Conservation (phyloP, 2,329 filamentous ascomycete genomes). For the Colletotrichum sansevieriae region DNA sequence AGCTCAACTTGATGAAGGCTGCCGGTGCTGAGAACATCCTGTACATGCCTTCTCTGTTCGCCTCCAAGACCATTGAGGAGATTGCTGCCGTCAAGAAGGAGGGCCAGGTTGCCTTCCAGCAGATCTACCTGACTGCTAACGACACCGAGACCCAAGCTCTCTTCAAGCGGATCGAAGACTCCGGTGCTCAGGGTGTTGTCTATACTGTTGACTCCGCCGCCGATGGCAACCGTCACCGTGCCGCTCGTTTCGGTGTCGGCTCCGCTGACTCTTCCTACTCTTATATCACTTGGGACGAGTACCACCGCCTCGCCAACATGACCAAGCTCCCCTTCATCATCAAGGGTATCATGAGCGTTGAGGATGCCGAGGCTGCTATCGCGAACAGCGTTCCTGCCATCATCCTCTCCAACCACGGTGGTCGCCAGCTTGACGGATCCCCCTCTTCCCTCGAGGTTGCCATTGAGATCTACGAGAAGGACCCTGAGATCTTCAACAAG, state of each 20-base stretch:
- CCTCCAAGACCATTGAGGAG: conserved; percentile 52
- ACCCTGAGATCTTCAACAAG: conserved; percentile 54
- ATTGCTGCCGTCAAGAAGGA: conserved; percentile 53
- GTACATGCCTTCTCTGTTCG: conserved; percentile 60
- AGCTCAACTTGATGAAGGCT: conserved; percentile 63
- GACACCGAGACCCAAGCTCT: conserved; percentile 50
- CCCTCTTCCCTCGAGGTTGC: conserved; percentile 55
- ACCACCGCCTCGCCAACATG: conserved; percentile 51
- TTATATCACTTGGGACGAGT: conserved; percentile 51
- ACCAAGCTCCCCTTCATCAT: conserved; percentile 55
- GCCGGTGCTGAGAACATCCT: conserved; percentile 62
- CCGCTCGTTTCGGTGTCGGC: conserved; percentile 54
- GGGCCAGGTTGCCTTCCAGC: conserved; percentile 55
- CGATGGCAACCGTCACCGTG: conserved; percentile 56
- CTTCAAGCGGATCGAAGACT: conserved; percentile 49
- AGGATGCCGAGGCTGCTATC: conserved; percentile 53
- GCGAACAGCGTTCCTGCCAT: conserved; percentile 52
- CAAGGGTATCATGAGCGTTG: conserved; percentile 55
- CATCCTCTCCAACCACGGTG: conserved; percentile 59
- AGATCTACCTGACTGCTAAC: conserved; percentile 51
- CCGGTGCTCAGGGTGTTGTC: conserved; percentile 53
- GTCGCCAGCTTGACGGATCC: conserved; percentile 56
- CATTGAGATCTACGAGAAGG: conserved; percentile 54
- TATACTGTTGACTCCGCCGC: conserved; percentile 57
- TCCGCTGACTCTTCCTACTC: conserved; percentile 47